Percentiles rank a stretch among this genome's conserved stretches.
Conservation (phyloP, 2,329 filamentous ascomycete genomes). For the Metarhizium robertsii region DNA sequence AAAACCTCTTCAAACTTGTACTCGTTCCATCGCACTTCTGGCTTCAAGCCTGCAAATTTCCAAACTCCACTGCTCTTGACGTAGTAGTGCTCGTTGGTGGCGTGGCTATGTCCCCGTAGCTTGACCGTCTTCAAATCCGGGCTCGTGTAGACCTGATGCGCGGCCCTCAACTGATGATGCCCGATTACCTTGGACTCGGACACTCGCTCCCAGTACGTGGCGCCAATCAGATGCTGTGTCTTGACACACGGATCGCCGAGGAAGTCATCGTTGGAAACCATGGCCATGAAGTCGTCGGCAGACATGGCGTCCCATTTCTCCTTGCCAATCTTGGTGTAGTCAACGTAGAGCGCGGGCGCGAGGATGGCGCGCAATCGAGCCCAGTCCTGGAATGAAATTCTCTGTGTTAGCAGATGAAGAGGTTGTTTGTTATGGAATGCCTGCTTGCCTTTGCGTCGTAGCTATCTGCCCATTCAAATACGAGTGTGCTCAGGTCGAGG, state of each 20-base stretch:
- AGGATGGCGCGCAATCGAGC: conserved; percentile 44
- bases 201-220: conserved; percentile 37
- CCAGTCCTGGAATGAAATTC: conserved; percentile 31
- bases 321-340: conserved; percentile 35
- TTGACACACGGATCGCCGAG: conserved; percentile 44
- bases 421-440: not conserved
- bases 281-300: conserved; percentile 40
- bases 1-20: conserved; percentile 38
- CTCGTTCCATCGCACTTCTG: conserved; percentile 45
- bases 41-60: conserved; percentile 47
- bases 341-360: conserved; percentile 31
- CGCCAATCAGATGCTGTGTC: conserved; percentile 49
- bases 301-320: conserved; percentile 44
- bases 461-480: conserved; percentile 54
- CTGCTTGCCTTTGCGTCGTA: conserved; percentile 46
- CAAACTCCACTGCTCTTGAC: conserved; percentile 47
- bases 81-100: conserved; percentile 38
- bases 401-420: not conserved
- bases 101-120: conserved; percentile 46
- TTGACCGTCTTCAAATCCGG: conserved; percentile 37
- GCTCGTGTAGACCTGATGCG: conserved; percentile 46
- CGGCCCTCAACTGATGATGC: conserved; percentile 48
- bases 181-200: conserved; percentile 31
- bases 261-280: conserved; percentile 41
- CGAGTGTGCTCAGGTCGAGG: not conserved